These are phyloP conservation scores for Colletotrichum sojae DNA, from an alignment of 2,329 filamentous ascomycete species.

Conservation along the genomic window DNA sequence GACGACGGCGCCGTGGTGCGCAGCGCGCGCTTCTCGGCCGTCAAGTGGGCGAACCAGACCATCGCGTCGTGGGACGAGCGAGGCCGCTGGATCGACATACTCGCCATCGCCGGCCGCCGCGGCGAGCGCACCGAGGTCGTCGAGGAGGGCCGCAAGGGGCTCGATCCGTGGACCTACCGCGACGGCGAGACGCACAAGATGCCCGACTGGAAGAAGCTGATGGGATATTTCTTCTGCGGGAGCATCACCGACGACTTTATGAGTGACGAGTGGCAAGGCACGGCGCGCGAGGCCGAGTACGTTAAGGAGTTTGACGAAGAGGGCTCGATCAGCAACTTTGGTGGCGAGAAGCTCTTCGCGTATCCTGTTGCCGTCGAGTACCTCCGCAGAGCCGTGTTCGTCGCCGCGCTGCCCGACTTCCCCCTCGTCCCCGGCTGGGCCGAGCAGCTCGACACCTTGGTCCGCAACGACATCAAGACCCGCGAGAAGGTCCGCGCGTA, in stretches of 20 bases:
- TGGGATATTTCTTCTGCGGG: slow-evolving; percentile 62
- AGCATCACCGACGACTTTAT: slow-evolving; percentile 26
- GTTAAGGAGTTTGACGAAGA: slow-evolving; percentile 43
- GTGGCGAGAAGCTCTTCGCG: slow-evolving; percentile 63
- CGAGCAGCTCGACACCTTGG: slow-evolving; percentile 79
- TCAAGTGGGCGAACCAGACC: slow-evolving; percentile 92
- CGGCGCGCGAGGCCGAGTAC: slow-evolving; percentile 21
- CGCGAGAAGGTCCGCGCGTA: slow-evolving; percentile 72
- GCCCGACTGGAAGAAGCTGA: slow-evolving; percentile 68
- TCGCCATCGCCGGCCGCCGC: slow-evolving; percentile 78
- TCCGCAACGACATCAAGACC: slow-evolving; percentile 78
- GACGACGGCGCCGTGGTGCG: slow-evolving; percentile 67
- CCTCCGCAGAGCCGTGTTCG: slow-evolving; percentile 68
- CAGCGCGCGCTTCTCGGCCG: slow-evolving; percentile 84
- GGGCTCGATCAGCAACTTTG: slow-evolving; percentile 62
- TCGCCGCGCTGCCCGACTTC: slow-evolving; percentile 63
- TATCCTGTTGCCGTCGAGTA: slow-evolving; percentile 81
- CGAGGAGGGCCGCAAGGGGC: slow-evolving; percentile 90
- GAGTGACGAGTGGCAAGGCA: slow-evolving; percentile 10
- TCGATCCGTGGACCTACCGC: slow-evolving; percentile 76
- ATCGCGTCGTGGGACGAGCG: slow-evolving; percentile 83
- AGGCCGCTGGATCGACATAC: slow-evolving; percentile 89
- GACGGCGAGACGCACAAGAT: slow-evolving; percentile 47
- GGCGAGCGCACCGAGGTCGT: slow-evolving; percentile 85
- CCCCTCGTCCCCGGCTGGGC: slow-evolving; percentile 87